Evolutionary conservation across 257 asterid genomes (phyloP).

Genomic region (Solanum rostratum): DNA sequence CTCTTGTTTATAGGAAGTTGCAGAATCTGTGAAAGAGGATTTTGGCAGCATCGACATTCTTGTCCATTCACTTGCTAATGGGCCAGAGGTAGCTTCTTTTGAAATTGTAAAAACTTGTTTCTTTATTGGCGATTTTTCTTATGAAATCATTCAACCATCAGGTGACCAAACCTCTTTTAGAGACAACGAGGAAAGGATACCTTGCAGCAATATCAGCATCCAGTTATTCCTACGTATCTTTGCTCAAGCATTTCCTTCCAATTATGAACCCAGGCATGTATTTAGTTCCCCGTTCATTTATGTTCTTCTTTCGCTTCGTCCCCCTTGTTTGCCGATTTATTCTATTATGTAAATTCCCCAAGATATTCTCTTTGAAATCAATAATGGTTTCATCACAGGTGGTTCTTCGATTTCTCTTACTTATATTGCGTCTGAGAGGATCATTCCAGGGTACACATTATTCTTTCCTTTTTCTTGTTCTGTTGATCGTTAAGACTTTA

Average conservation of each 20-base stretch:
- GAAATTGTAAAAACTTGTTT: background rate
- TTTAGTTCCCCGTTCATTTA: background rate
- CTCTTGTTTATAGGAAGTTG: constrained; percentile 57
- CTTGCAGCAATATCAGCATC: constrained; percentile 94
- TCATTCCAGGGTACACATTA: constrained; percentile 66
- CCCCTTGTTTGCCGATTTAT: background rate
- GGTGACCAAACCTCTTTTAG: constrained; percentile 80
- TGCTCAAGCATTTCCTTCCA: constrained; percentile 71
- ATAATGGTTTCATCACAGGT: constrained; percentile 29
- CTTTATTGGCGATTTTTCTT: background rate
- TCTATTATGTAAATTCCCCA: background rate
- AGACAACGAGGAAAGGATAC: constrained; percentile 81
- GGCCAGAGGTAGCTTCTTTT: constrained; percentile 59
- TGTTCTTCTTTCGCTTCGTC: background rate
- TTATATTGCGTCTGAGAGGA: constrained; percentile 78
- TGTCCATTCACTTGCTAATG: constrained; percentile 89
- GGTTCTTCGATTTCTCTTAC: constrained; percentile 84
- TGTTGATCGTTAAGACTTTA: background rate
- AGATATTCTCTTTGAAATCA: background rate
- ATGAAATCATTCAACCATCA: constrained; percentile 6
- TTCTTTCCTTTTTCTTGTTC: background rate
- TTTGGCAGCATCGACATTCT: constrained; percentile 82
- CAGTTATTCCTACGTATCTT: constrained; percentile 75
- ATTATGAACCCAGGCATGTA: constrained; percentile 71
- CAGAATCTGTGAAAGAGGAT: constrained; percentile 69